phyloP scores from a whole-genome alignment of 768 basidiomycete species.

The Trametopsis cervina region DNA sequence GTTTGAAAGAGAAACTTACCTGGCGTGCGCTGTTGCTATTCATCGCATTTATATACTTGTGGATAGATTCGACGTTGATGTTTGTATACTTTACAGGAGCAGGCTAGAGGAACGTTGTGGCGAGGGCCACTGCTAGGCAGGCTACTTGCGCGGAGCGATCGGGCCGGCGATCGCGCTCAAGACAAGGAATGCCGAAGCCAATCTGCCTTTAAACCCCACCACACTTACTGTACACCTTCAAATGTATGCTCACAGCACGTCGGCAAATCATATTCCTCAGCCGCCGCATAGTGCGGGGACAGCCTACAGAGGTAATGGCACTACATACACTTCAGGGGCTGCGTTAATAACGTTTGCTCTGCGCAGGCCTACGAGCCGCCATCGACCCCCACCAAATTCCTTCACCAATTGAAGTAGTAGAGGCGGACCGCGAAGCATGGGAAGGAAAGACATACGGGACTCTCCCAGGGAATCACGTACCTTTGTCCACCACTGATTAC shows the following conservation, averaged over 20 bases:
- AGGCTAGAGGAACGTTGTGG: no score
- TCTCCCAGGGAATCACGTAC: conserved; percentile 56
- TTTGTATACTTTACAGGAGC: no score
- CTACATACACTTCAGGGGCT: neutral
- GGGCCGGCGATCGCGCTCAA: no score
- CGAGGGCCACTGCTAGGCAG: no score
- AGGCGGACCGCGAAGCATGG: conserved; percentile 75
- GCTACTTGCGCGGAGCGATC: no score
- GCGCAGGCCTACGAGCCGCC: conserved; percentile 63
- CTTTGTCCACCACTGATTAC: conserved; percentile 83
- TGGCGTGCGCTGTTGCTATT: neutral
- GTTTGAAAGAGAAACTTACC: neutral
- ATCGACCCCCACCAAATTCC: conserved; percentile 90
- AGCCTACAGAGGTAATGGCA: conserved; percentile 33
- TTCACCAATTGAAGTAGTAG: conserved; percentile 77
- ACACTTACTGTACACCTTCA: no score
- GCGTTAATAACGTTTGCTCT: neutral
- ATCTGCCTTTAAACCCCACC: no score
- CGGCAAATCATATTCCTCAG: conserved; percentile 36
- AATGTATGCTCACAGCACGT: conserved; percentile 13
- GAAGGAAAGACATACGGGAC: conserved; percentile 64
- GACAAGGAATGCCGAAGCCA: no score
- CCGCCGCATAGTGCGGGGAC: conserved; percentile 56
- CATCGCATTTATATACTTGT: neutral
- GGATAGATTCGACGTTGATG: no score